phyloP scores from a whole-genome alignment of 2,329 filamentous ascomycete species.

The Shiraia bambusicola region DNA sequence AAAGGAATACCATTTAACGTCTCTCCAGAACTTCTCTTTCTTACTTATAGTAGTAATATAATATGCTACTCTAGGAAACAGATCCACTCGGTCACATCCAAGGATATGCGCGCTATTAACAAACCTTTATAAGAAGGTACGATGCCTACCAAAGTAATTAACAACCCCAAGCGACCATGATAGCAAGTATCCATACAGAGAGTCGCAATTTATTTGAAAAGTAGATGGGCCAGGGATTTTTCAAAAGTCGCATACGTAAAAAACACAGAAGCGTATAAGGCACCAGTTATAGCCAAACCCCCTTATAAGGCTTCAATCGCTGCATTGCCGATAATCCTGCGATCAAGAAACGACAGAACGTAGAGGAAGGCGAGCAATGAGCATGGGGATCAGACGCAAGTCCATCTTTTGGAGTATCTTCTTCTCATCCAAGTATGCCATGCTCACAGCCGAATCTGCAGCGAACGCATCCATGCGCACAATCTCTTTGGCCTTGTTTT shows the following conservation, averaged over 20 bases:
- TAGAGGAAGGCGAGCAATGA: constrained; percentile 45
- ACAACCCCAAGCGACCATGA: constrained; percentile 54
- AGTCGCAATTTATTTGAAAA: constrained; percentile 62
- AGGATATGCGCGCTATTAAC: constrained; percentile 49
- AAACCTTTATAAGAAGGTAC: constrained; percentile 50
- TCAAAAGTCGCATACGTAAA: constrained; percentile 52
- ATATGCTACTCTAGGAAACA: constrained; percentile 48
- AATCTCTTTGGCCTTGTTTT: constrained; percentile 3
- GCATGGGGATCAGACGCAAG: constrained; percentile 42
- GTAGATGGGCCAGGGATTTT: constrained; percentile 62
- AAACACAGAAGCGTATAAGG: constrained; percentile 68
- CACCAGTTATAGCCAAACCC: constrained; percentile 53
- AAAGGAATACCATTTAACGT: no score
- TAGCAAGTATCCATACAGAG: constrained; percentile 41
- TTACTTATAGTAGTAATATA: no score
- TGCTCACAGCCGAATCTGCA: constrained; percentile 23
- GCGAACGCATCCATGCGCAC: constrained; percentile 11
- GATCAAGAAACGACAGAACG: constrained; percentile 40
- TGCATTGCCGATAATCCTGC: constrained; percentile 48
- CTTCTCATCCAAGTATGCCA: constrained; percentile 42
- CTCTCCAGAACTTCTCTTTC: no score
- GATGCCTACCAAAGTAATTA: constrained; percentile 54
- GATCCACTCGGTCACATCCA: constrained; percentile 43
- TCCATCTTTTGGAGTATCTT: constrained; percentile 46
- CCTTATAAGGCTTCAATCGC: constrained; percentile 39